phyloP scores from a whole-genome alignment of 2,329 filamentous ascomycete species.

The Xylariaceae sp. region DNA sequence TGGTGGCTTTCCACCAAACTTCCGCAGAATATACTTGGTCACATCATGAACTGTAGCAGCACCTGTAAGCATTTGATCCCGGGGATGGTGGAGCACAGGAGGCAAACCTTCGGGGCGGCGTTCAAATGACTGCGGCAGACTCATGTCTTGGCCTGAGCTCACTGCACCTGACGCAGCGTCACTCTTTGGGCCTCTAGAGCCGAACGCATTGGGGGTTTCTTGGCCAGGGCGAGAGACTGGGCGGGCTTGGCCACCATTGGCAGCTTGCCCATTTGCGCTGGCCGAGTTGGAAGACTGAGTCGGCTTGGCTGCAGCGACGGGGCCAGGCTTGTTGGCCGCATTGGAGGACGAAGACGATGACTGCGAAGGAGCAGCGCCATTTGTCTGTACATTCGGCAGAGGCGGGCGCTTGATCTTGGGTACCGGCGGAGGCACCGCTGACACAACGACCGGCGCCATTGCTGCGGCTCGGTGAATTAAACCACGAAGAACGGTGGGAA shows the following conservation, averaged over 20 bases:
- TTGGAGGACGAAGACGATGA: constrained; percentile 57
- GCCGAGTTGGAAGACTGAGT: constrained; percentile 38
- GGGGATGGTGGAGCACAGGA: not conserved
- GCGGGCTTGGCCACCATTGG: constrained; percentile 38
- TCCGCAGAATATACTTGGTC: constrained; percentile 68
- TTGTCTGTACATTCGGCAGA: constrained; percentile 61
- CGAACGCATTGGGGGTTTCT: constrained; percentile 45
- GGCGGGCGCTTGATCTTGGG: constrained; percentile 64
- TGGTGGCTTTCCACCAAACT: constrained; percentile 67
- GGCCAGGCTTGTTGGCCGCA: constrained; percentile 50
- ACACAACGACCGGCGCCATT: constrained; percentile 52
- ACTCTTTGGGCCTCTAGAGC: constrained; percentile 46
- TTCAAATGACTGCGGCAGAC: constrained; percentile 36
- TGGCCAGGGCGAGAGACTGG: constrained; percentile 53
- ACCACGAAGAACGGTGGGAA: not conserved
- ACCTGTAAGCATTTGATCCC: constrained; percentile 17
- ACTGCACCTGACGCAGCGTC: constrained; percentile 47
- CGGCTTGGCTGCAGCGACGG: constrained; percentile 42
- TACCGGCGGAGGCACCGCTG: constrained; percentile 33
- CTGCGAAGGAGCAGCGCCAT: constrained; percentile 49
- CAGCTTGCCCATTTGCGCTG: constrained; percentile 39
- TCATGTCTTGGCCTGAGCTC: constrained; percentile 42
- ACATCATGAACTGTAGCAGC: constrained; percentile 59
- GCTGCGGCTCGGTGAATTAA: constrained; percentile 17
- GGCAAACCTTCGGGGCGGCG: constrained; percentile 50